These are phyloP conservation scores for Naematelia encephala DNA, from an alignment of 768 basidiomycete genomes.

Conservation along the genomic window DNA sequence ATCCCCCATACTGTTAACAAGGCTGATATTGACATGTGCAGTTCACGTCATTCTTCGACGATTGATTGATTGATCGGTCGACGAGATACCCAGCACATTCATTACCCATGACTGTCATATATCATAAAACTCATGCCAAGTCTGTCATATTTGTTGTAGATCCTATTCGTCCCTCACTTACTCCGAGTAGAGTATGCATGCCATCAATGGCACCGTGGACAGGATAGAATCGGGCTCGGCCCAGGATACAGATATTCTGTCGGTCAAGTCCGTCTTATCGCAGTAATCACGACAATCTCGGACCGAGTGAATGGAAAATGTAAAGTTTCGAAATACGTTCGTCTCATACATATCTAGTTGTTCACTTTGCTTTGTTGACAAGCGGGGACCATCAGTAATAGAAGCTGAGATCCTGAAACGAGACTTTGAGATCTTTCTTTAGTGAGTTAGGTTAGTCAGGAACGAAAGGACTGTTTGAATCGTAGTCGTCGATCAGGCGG, in stretches of 20 bases:
- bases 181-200: no score
- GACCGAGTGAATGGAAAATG: background rate
- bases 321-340: background rate
- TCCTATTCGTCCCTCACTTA: no score
- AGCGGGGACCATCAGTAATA: no score
- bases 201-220: no score
- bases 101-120: no score
- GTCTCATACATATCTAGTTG: background rate
- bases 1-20: no score
- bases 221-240: background rate
- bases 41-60: slow-evolving; percentile 7
- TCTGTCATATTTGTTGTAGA: background rate
- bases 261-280: background rate
- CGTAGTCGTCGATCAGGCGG: no score
- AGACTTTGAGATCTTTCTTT: no score
- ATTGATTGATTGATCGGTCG: background rate
- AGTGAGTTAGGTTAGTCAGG: no score
- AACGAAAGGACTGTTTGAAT: no score
- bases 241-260: background rate
- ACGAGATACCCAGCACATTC: background rate
- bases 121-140: background rate
- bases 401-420: no score
- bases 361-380: no score
- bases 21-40: slow-evolving; percentile 5
- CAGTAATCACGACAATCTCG: background rate